Percentiles rank a stretch among this genome's conserved stretches.
These are phyloP conservation scores for Microdochium paspali DNA, from an alignment of 2,329 filamentous ascomycete genomes.

Conservation along the genomic window DNA sequence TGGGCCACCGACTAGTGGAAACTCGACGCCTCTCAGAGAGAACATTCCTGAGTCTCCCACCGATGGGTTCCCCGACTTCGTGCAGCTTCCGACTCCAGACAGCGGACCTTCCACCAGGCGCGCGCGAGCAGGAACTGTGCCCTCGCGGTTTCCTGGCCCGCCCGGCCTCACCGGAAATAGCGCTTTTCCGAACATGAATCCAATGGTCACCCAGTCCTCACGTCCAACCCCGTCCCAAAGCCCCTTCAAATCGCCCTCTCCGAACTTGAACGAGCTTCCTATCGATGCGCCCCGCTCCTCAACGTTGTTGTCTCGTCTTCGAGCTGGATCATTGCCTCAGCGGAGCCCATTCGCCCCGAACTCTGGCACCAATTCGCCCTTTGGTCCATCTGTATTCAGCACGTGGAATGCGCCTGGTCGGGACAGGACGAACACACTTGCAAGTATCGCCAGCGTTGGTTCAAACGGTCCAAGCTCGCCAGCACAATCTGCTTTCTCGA, in stretches of 20 bases:
- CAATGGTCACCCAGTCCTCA: constrained; percentile 64
- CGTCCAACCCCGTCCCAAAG: constrained; percentile 80
- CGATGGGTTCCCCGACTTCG: constrained; percentile 89
- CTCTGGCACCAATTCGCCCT: constrained; percentile 52
- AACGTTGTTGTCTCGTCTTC: constrained; percentile 71
- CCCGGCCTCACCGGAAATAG: constrained; percentile 41
- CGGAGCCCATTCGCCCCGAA: constrained; percentile 58
- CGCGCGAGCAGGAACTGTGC: constrained; percentile 89
- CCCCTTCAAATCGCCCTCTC: constrained; percentile 66
- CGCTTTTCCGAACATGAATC: constrained; percentile 45
- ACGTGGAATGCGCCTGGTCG: constrained; percentile 69
- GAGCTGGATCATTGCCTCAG: constrained; percentile 92
- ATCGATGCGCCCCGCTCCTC: constrained; percentile 49
- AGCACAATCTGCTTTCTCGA: constrained; percentile 75
- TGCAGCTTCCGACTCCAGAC: constrained; percentile 59
- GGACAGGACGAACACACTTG: constrained; percentile 78
- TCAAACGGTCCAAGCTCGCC: constrained; percentile 89
- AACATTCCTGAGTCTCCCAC: constrained; percentile 96
- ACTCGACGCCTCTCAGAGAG: constrained; percentile 91
- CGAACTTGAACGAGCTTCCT: constrained; percentile 37
- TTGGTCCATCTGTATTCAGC: constrained; percentile 84
- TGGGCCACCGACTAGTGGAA: constrained; percentile 90
- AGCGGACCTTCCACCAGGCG: constrained; percentile 62
- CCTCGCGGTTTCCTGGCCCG: constrained; percentile 81
- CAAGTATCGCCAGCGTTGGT: constrained; percentile 72